phyloP scores from a whole-genome alignment of 306 rosid species.

The Crataegus laevigata region DNA sequence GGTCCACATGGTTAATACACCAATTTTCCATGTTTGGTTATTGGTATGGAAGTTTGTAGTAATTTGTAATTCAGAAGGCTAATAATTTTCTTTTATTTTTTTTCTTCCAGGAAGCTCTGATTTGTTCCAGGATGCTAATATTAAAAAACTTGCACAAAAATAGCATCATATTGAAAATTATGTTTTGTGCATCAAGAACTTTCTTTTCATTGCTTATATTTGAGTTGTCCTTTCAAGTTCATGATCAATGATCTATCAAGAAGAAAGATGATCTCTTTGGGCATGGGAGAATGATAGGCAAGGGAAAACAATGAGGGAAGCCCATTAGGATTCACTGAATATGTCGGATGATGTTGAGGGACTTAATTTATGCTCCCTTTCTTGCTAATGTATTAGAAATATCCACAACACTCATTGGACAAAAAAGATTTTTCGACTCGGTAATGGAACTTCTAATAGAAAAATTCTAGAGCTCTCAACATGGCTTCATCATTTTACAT shows the following conservation, averaged over 20 bases:
- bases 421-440: neutral
- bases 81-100: too few species aligned
- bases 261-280: neutral
- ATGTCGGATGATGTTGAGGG: neutral
- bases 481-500: neutral
- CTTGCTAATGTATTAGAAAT: neutral
- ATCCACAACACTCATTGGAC: neutral
- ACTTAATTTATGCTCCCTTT: neutral
- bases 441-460: neutral
- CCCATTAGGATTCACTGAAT: neutral
- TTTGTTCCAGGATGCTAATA: neutral
- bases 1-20: neutral
- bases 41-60: neutral
- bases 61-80: neutral
- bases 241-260: neutral
- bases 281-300: neutral
- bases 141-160: neutral
- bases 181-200: too few species aligned
- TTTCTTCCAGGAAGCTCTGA: neutral
- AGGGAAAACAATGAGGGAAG: neutral
- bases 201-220: too few species aligned
- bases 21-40: neutral
- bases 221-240: neutral
- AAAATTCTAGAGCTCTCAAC: neutral
- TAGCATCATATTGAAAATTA: neutral